Percentiles rank a stretch among this genome's conserved stretches.
Evolutionary conservation across 2,329 filamentous ascomycete genomes (phyloP).

Genomic region (Mycosphaerella sp.): DNA sequence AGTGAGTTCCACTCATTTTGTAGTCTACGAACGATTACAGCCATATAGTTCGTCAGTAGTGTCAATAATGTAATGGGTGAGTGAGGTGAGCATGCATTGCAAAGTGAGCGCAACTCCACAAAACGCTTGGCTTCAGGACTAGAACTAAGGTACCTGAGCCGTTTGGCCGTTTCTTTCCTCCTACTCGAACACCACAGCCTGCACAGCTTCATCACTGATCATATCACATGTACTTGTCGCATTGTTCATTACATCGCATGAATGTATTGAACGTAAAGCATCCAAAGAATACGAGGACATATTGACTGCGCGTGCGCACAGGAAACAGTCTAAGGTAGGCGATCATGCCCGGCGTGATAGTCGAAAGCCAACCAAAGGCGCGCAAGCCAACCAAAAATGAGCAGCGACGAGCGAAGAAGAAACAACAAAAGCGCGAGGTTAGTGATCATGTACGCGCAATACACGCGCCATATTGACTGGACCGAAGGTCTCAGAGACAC

Average conservation of each 20-base stretch:
- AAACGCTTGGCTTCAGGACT: too few species aligned
- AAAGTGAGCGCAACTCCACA: too few species aligned
- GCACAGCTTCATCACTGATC: too few species aligned
- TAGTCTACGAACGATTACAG: too few species aligned
- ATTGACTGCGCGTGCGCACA: slow-evolving; percentile 3
- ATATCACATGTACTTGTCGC: neutral
- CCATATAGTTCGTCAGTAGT: too few species aligned
- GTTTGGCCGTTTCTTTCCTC: too few species aligned
- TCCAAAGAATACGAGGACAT: neutral
- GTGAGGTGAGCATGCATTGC: too few species aligned
- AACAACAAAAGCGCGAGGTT: slow-evolving; percentile 69
- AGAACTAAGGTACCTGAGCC: too few species aligned
- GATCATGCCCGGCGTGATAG: slow-evolving; percentile 34
- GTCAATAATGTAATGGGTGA: too few species aligned
- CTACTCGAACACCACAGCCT: too few species aligned
- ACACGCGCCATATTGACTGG: neutral
- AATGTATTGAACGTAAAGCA: neutral
- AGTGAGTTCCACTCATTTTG: too few species aligned
- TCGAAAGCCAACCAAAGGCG: slow-evolving; percentile 30
- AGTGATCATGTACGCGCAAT: neutral
- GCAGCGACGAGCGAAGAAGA: slow-evolving; percentile 87
- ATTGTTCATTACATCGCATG: neutral
- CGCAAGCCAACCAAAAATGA: slow-evolving; percentile 88
- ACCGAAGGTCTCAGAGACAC: slow-evolving; percentile 6
- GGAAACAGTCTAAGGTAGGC: slow-evolving; percentile 22